Evolutionary conservation across 441 rosid genomes (phyloP).

Genomic region (Croton laevigatus): DNA sequence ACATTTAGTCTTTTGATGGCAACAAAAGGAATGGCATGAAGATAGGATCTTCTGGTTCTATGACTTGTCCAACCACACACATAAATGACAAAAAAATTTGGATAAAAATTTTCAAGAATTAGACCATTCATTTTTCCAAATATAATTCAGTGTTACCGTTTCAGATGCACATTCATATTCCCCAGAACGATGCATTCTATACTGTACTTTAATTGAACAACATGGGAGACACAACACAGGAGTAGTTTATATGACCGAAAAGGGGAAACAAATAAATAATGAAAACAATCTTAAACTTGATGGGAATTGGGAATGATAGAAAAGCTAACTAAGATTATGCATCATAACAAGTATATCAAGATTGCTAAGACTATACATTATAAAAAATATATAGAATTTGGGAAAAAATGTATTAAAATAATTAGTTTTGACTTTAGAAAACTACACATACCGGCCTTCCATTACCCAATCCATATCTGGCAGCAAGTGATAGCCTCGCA

Average conservation of each 20-base stretch:
- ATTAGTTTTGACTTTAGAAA: background rate
- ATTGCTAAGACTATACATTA: background rate
- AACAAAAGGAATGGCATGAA: constrained; percentile 8
- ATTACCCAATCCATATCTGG: constrained; percentile 60
- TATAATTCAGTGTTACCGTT: background rate
- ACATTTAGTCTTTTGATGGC: constrained; percentile 18
- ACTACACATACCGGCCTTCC: constrained; percentile 44
- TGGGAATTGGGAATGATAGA: no score
- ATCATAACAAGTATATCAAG: background rate
- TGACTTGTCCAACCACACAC: background rate
- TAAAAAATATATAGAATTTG: no score
- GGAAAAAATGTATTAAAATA: background rate
- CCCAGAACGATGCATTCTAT: background rate
- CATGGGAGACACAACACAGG: background rate
- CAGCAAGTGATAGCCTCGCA: constrained; percentile 61
- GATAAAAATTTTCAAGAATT: background rate
- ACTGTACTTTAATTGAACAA: background rate
- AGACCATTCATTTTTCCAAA: constrained; percentile 1
- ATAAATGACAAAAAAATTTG: background rate
- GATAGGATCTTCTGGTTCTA: background rate
- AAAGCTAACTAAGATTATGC: background rate
- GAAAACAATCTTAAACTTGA: no score
- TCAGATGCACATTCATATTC: background rate
- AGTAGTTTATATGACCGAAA: background rate
- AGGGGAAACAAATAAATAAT: background rate